A percentile compares a stretch with the other conserved stretches of the same genome.
Evolutionary conservation across 148 eudicot genomes (phyloP).

Genomic region (Silene latifolia): DNA sequence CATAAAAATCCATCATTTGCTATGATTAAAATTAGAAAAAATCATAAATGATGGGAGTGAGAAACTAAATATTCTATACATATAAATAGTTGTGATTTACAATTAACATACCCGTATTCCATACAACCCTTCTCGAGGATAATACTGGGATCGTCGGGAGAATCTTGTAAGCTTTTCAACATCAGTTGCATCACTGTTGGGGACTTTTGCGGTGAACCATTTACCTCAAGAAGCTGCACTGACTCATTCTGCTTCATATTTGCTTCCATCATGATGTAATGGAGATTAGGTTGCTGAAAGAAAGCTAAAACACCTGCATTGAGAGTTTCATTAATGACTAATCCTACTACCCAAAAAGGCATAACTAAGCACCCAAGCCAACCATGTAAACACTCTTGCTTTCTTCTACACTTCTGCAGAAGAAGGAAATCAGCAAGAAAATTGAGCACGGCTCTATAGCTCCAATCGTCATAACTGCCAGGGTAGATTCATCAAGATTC

Average conservation of each 20-base stretch:
- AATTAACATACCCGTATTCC: constrained; percentile 63
- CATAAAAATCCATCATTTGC: constrained; percentile 14
- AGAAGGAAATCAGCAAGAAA: constrained; percentile 63
- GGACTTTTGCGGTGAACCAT: constrained; percentile 18
- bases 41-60: neutral
- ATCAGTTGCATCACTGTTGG: constrained; percentile 17
- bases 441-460: constrained; percentile 63
- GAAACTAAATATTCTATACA: neutral
- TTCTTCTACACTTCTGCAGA: constrained; percentile 55
- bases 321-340: constrained; percentile 40
- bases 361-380: constrained; percentile 45
- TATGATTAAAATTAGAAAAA: neutral
- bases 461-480: constrained; percentile 57
- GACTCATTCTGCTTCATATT: constrained; percentile 10
- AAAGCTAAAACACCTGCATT: constrained; percentile 68
- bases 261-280: constrained; percentile 28
- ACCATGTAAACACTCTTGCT: constrained; percentile 50
- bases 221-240: constrained; percentile 25
- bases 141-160: constrained; percentile 19
- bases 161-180: constrained; percentile 18
- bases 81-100: neutral
- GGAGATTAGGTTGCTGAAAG: constrained; percentile 35
- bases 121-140: constrained; percentile 50
- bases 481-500: constrained; percentile 43
- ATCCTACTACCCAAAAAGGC: constrained; percentile 39